Conservation (phyloP, 345 rosid species). For the Zanthoxylum bungeanum region DNA sequence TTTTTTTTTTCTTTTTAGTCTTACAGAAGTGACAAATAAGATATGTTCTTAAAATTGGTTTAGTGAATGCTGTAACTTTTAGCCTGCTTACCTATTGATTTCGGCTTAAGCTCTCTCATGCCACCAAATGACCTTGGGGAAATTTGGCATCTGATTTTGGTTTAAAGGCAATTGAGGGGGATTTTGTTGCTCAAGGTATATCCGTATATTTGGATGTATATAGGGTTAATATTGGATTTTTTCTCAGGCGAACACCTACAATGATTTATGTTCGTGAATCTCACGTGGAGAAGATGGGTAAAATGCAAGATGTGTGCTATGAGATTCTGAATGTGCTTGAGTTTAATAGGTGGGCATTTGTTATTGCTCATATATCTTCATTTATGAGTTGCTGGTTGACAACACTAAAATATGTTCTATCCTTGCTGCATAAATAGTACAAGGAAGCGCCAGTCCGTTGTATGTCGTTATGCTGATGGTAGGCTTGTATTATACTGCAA, state of each 20-base stretch:
- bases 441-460: conserved; percentile 99
- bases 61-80: not conserved
- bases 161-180: conserved; percentile 3
- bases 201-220: conserved; percentile 20
- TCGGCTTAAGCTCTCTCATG: not conserved
- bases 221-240: conserved; percentile 20
- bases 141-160: conserved; percentile 13
- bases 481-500: conserved; percentile 95
- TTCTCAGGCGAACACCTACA: conserved; percentile 91
- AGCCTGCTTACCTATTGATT: not conserved
- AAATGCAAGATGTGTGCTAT: conserved; percentile 73
- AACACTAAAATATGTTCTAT: conserved; percentile 8
- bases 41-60: not conserved
- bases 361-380: not conserved
- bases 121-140: not conserved
- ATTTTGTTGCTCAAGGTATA: conserved; percentile 15
- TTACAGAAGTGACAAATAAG: not conserved
- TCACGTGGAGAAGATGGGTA: conserved; percentile 96
- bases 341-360: conserved; percentile 78
- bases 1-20: not conserved
- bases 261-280: conserved; percentile 93
- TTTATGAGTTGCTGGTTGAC: conserved; percentile 13
- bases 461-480: conserved; percentile 94
- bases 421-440: conserved; percentile 56
- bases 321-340: conserved; percentile 97